Base-by-base conservation (phyloP, 108 stramenopile species). In the Fistulifera pelliculosa region DNA sequence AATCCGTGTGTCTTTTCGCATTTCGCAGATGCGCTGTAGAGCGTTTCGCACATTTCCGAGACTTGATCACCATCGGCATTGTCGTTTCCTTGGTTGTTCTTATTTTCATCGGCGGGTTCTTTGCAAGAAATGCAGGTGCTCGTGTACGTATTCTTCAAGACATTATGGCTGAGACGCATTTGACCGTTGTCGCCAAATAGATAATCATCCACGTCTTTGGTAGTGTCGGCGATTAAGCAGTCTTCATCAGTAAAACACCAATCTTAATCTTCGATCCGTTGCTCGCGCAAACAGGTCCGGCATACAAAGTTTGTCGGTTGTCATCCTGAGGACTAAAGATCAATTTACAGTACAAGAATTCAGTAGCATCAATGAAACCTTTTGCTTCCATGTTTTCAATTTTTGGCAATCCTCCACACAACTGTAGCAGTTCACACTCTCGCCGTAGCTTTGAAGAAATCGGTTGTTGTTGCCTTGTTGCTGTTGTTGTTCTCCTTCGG, bases 381-480 rank as follows among this genome's bases (percentile, higher is more conserved):
- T 87, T 92, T 16, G 53, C 79, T 65, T 92, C 83, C 85, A 92
- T 85, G 70, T 92, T 92, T 55, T 83, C 81, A 55, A 92, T 92
- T 92, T 92, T 61, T 80, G 61, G 60, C 90, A 92, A 47, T 86
- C 85, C 21, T 66, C 68, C 58, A 75, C 69, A 44, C 90, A 92
- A 17, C 77, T 66, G 61, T 64, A 25, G 60, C 83, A 85, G 66
- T 87, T 78, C 38, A 79, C 63, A 39, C 19, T 45, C 11, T 21
- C 44, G 22, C 49, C 56, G 11, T 41, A 61, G 19, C 42, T 35
- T 55, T 56, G 49, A 5, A 70, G 60, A 42, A 68, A 61, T 12
- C 54, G 47, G 4, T 68, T 42, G 48, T 66, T 42, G n/a, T 26
- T 44, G 11, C 27, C 50, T 18, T 58, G 58, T 13, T 65, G 54